A percentile compares a stretch with the other conserved stretches of the same genome.
phyloP scores from a whole-genome alignment of 106 monocot species.

The Apostasia ramifera region DNA sequence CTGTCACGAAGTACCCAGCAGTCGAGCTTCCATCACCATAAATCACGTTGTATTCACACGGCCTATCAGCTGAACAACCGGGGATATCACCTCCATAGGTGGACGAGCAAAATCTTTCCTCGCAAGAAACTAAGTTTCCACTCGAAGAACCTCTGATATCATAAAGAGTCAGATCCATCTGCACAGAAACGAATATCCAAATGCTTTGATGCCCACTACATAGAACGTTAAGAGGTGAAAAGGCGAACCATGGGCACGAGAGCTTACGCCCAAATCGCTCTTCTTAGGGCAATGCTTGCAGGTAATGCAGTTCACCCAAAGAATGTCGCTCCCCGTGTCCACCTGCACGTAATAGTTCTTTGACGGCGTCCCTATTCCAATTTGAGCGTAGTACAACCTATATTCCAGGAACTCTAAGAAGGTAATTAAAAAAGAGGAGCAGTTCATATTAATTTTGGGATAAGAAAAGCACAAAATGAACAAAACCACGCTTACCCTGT shows the following conservation, averaged over 20 bases:
- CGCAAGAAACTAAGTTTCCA: conserved; percentile 24
- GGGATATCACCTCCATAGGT: conserved; percentile 11
- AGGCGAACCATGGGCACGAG: no score
- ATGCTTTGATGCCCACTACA: not conserved
- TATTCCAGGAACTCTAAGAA: not conserved
- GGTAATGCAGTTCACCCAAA: conserved; percentile 50
- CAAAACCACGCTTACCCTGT: conserved; percentile 38
- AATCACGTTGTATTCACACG: conserved; percentile 37
- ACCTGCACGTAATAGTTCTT: conserved; percentile 46
- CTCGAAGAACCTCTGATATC: conserved; percentile 32
- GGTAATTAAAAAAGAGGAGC: no score
- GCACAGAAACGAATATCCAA: conserved; percentile 4
- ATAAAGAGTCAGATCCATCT: conserved; percentile 39
- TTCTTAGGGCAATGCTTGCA: conserved; percentile 44
- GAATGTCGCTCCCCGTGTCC: conserved; percentile 53
- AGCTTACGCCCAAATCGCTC: conserved; percentile 33
- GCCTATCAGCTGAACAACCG: conserved; percentile 21
- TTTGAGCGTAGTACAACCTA: conserved; percentile 49
- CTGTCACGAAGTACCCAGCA: conserved; percentile 46
- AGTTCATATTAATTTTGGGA: no score
- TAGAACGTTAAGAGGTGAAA: no score
- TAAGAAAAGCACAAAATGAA: not conserved
- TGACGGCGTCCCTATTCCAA: conserved; percentile 42
- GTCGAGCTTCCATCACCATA: conserved; percentile 66
- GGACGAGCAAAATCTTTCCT: conserved; percentile 31